Percentiles rank a stretch among this genome's conserved stretches.
phyloP scores from a whole-genome alignment of 306 rosid species.

The Aeschynomene evenia region DNA sequence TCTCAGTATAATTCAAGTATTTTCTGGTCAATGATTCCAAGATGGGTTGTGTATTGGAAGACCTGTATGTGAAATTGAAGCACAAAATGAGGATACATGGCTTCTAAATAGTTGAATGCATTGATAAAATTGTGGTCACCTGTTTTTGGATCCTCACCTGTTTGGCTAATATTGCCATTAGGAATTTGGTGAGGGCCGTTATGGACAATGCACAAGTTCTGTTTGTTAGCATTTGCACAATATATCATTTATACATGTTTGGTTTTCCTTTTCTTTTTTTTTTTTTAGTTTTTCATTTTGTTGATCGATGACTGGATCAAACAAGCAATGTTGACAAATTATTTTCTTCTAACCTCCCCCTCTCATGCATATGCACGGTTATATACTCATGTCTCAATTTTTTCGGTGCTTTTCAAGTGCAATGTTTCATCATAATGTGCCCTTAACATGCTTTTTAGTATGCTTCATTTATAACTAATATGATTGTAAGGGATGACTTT shows the following conservation, averaged over 20 bases:
- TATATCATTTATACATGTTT: constrained; percentile 2
- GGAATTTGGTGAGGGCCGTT: background rate
- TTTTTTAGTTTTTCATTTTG: background rate
- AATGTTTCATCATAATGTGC: background rate
- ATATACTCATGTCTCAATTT: constrained; percentile 9
- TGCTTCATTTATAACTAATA: background rate
- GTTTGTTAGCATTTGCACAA: background rate
- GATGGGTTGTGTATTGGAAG: constrained; percentile 1
- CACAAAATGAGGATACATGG: background rate
- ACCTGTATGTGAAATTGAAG: background rate
- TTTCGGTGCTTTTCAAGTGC: background rate
- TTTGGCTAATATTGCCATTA: background rate
- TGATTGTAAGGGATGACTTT: constrained; percentile 4
- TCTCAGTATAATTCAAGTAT: constrained; percentile 8
- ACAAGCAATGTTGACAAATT: background rate
- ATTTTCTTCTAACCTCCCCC: constrained; percentile 11
- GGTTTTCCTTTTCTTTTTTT: constrained; percentile 14
- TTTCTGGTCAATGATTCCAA: constrained; percentile 5
- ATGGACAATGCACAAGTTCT: background rate
- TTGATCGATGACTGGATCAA: constrained; percentile 22
- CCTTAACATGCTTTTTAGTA: background rate
- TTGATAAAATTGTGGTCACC: background rate
- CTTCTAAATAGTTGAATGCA: constrained; percentile 8
- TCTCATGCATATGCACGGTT: background rate
- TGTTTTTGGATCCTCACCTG: background rate